Conservation (phyloP, 1,284 basidiomycete species). For the Taiwanofungus camphoratus region DNA sequence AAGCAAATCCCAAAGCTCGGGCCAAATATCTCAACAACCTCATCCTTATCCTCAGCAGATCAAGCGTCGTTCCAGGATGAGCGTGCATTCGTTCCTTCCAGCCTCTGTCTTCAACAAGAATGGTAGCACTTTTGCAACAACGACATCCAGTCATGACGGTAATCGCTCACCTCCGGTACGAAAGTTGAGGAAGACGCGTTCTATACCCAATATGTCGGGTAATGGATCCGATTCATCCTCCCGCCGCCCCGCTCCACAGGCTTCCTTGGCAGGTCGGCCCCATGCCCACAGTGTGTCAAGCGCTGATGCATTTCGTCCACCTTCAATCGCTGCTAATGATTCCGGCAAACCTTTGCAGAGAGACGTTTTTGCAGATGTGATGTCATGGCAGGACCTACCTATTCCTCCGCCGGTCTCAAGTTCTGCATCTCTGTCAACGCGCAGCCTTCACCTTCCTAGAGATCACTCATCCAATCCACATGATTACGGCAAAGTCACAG, state of each 20-base stretch:
- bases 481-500: slow-evolving; percentile 12
- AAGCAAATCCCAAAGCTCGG: slow-evolving; percentile 11
- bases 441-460: slow-evolving; percentile 15
- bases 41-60: slow-evolving; percentile 16
- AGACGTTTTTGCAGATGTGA: slow-evolving; percentile 61
- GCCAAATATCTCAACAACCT: slow-evolving; percentile 11
- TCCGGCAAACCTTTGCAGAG: slow-evolving; percentile 19
- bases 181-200: slow-evolving; percentile 62
- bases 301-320: slow-evolving; percentile 48
- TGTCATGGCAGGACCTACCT: slow-evolving; percentile 48
- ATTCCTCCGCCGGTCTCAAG: slow-evolving; percentile 34
- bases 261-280: slow-evolving; percentile 42
- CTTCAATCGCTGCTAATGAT: slow-evolving; percentile 8
- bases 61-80: slow-evolving; percentile 59
- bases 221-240: slow-evolving; percentile 7
- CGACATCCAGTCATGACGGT: slow-evolving; percentile 13
- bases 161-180: slow-evolving; percentile 33
- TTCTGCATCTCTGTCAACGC: slow-evolving; percentile 23
- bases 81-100: slow-evolving; percentile 57
- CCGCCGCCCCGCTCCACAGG: slow-evolving; percentile 18
- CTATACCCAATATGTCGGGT: slow-evolving; percentile 47
- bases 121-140: slow-evolving; percentile 23
- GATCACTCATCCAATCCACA: slow-evolving; percentile 8
- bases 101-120: slow-evolving; percentile 48
- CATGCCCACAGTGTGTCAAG: slow-evolving; percentile 77